Percentiles rank a stretch among this genome's conserved stretches.
phyloP scores from a whole-genome alignment of 1,284 basidiomycete species.

The Pseudozyma sp. region DNA sequence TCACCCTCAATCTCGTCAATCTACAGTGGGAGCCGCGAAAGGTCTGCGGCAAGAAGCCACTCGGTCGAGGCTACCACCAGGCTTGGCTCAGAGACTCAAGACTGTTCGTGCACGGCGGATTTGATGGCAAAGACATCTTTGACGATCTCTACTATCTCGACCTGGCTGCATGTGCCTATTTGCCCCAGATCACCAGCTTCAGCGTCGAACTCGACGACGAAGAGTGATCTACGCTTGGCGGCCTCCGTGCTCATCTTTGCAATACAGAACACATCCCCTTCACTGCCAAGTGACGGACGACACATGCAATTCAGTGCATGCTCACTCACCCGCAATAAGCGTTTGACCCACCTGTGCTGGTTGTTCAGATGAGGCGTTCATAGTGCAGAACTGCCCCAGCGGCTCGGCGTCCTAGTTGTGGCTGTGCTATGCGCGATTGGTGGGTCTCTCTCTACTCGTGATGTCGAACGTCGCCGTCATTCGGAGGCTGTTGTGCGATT shows the following conservation, averaged over 20 bases:
- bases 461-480: too few species aligned
- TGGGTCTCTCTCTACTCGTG: too few species aligned
- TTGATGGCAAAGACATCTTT: conserved; percentile 82
- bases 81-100: conserved; percentile 84
- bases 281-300: too few species aligned
- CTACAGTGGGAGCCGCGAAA: conserved; percentile 76
- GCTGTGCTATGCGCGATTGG: neutral
- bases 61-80: conserved; percentile 83
- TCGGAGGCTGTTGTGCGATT: too few species aligned
- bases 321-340: neutral
- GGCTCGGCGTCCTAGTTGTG: neutral
- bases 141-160: conserved; percentile 88
- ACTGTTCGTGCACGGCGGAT: conserved; percentile 87
- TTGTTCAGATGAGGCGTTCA: neutral
- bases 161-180: conserved; percentile 85
- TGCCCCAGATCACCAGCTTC: conserved; percentile 83
- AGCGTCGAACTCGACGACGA: conserved; percentile 50
- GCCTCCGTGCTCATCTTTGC: neutral
- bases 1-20: conserved; percentile 84
- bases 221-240: conserved; percentile 7
- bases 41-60: conserved; percentile 77
- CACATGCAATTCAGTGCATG: too few species aligned
- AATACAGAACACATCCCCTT: too few species aligned
- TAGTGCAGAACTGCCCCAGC: too few species aligned
- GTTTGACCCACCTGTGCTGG: conserved; percentile 1